Conservation (phyloP, 306 rosid species). For the Boehmeria nivea region DNA sequence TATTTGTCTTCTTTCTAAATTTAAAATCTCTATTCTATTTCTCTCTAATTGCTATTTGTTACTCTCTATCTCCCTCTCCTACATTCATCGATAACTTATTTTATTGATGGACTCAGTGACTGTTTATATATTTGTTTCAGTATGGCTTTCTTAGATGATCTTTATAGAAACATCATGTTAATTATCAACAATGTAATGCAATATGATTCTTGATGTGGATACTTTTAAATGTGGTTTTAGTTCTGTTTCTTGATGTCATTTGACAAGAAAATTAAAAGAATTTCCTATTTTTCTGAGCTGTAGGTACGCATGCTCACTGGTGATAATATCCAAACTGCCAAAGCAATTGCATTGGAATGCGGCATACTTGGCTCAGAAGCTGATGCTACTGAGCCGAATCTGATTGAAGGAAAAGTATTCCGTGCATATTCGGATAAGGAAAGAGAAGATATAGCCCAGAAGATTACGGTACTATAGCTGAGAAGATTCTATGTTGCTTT, state of each 20-base stretch:
- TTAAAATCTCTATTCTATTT: too few species aligned
- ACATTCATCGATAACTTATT: too few species aligned
- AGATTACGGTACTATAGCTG: slow-evolving; percentile 46
- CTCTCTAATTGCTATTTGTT: too few species aligned
- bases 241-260: background rate
- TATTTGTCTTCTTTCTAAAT: too few species aligned
- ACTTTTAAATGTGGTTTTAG: too few species aligned
- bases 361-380: slow-evolving; percentile 63
- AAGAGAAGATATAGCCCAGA: slow-evolving; percentile 58
- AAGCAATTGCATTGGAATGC: slow-evolving; percentile 86
- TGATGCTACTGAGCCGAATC: slow-evolving; percentile 49
- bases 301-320: slow-evolving; percentile 96
- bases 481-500: background rate
- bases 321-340: slow-evolving; percentile 86
- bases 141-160: too few species aligned
- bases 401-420: slow-evolving; percentile 77
- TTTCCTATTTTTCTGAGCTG: background rate
- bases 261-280: background rate
- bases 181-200: too few species aligned
- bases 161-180: too few species aligned
- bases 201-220: too few species aligned
- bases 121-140: too few species aligned
- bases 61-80: too few species aligned
- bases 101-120: too few species aligned
- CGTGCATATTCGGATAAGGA: slow-evolving; percentile 47